Evolutionary conservation across 2,329 filamentous ascomycete species (phyloP).

Genomic region (Apiospora hydei): DNA sequence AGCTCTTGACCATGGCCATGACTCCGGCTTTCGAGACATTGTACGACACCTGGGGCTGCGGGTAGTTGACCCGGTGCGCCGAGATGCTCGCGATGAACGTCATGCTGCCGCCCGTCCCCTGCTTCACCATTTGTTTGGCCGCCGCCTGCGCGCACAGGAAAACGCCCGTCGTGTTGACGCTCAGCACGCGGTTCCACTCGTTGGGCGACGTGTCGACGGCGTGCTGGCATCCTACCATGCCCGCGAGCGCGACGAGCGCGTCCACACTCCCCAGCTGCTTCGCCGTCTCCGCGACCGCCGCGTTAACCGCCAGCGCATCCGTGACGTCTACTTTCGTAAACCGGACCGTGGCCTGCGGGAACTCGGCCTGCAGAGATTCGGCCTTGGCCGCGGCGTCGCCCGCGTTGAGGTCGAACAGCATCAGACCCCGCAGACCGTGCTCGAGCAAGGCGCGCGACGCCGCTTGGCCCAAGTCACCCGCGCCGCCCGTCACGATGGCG

Average conservation of each 20-base stretch:
- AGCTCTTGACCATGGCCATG: constrained; percentile 65
- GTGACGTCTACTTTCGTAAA: constrained; percentile 61
- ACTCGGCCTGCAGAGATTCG: constrained; percentile 54
- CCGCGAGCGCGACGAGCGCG: constrained; percentile 70
- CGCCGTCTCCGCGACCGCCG: constrained; percentile 44
- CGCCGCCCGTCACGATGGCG: constrained; percentile 67
- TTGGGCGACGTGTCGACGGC: constrained; percentile 64
- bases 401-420: constrained; percentile 65
- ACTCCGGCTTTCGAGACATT: constrained; percentile 76
- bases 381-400: constrained; percentile 52
- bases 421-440: constrained; percentile 67
- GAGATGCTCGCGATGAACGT: constrained; percentile 73
- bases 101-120: constrained; percentile 64
- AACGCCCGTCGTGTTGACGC: constrained; percentile 75
- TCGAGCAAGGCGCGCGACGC: constrained; percentile 70
- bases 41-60: constrained; percentile 75
- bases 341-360: constrained; percentile 59
- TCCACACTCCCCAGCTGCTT: constrained; percentile 58
- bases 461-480: constrained; percentile 67
- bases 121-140: constrained; percentile 59
- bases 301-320: constrained; percentile 31
- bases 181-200: constrained; percentile 69
- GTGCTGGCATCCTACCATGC: constrained; percentile 69
- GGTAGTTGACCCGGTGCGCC: constrained; percentile 73
- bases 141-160: constrained; percentile 75